phyloP scores from a whole-genome alignment of 345 rosid genomes.

The Durio zibethinus region DNA sequence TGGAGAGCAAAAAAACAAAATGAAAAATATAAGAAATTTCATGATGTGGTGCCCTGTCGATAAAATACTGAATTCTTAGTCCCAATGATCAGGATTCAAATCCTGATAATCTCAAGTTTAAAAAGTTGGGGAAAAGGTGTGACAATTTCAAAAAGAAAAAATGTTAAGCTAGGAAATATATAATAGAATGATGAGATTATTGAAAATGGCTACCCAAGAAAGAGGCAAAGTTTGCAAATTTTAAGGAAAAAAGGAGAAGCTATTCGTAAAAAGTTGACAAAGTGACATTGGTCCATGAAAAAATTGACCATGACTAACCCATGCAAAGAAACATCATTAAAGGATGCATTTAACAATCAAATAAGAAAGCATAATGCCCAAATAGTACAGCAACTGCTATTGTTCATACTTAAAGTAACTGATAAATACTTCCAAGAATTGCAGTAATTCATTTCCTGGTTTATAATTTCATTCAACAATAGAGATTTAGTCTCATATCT shows the following conservation, averaged over 20 bases:
- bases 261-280: constrained; percentile 4
- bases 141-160: constrained; percentile 9
- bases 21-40: too few species aligned
- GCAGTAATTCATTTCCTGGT: not conserved
- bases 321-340: not conserved
- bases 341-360: not conserved
- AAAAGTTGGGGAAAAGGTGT: not conserved
- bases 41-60: too few species aligned
- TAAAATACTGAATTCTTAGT: too few species aligned
- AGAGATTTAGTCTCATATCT: not conserved
- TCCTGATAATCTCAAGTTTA: too few species aligned
- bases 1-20: not conserved
- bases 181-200: constrained; percentile 19
- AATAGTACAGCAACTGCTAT: not conserved
- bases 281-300: constrained; percentile 8
- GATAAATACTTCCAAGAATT: not conserved
- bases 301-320: not conserved
- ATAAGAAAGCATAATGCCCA: not conserved
- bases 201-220: constrained; percentile 13
- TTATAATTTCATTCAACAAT: not conserved
- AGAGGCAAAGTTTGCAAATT: not conserved
- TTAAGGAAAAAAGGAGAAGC: not conserved
- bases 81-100: too few species aligned
- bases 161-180: constrained; percentile 6
- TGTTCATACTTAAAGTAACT: not conserved